Base-by-base conservation (phyloP, 2,329 filamentous ascomycete genomes). In the Fusarium metavorans region DNA sequence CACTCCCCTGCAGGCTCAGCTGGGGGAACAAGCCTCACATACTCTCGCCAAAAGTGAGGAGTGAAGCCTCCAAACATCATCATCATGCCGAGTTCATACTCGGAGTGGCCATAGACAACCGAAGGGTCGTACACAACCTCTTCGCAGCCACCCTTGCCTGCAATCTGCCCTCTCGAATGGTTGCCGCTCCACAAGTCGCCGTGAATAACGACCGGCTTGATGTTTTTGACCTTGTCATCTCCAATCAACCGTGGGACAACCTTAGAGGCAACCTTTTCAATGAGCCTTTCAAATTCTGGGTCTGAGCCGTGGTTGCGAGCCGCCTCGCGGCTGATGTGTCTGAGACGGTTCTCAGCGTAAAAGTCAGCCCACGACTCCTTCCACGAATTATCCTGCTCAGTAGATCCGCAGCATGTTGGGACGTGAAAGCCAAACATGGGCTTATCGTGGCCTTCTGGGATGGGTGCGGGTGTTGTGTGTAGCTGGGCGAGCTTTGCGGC, bases 111-210 rank as follows among this genome's bases (percentile, higher is more conserved):
- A 80, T 97, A 98, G 73, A 93, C 93, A 48, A 91, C 89, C 3
- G 92, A 93, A 0, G 95, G 91, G 80, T 98, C 96, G 80, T 92
- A 98, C 1, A 97, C 90, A 1, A 98, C 90, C 74, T 95, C 92
- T 75, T 95, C 93, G 0, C 87, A 83, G 1, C 85, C 87, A 0
- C 87, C 86, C 35, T 80, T 77, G 2, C 85, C 87, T 0, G 87
- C 87, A 62, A 97, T 92, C 48, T 85, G 86, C 0, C 93, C 95
- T 5, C 85, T 83, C 13, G 91, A 90, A 59, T 93, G 91, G 82
- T 98, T 98, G 0, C 96, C 96, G 74, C 91, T 93, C 96, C 96
- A 98, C n/a, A 98, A 83, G 84, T 98, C 95, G 1, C 96, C 96
- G 80, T 98, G 96, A 1, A 98, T 87, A 7, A 97, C 89, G 0